These are phyloP conservation scores for Coniferiporia sulphurascens DNA, from an alignment of 1,284 basidiomycete species.

Conservation along the genomic window DNA sequence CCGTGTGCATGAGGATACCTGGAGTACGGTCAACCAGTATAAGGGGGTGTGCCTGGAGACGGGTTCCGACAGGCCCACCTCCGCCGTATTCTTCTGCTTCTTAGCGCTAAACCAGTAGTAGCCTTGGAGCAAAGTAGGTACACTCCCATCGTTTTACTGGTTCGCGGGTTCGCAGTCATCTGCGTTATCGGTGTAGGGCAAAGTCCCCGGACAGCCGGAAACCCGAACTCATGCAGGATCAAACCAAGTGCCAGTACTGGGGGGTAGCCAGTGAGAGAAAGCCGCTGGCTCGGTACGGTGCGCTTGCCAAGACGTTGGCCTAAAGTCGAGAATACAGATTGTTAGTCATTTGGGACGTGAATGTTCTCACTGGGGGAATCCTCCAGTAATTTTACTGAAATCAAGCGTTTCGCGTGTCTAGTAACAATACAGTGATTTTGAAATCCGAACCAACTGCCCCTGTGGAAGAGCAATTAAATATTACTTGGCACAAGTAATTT, in stretches of 20 bases:
- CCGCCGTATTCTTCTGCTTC: not conserved
- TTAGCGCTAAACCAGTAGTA: not conserved
- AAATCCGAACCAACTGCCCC: not conserved
- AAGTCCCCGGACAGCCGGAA: too few relatives aligned
- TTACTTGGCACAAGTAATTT: not conserved
- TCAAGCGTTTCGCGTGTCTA: not conserved
- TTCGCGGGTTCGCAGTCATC: too few relatives aligned
- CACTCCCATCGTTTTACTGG: not conserved
- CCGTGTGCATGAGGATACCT: too few relatives aligned
- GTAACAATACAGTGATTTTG: not conserved
- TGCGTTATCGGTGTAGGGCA: too few relatives aligned
- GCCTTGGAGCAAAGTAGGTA: not conserved
- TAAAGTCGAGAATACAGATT: not conserved
- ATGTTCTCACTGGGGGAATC: not conserved
- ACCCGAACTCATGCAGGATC: not conserved
- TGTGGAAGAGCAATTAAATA: not conserved
- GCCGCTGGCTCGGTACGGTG: not conserved
- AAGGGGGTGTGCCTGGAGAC: not conserved
- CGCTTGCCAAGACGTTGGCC: not conserved
- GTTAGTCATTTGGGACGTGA: not conserved
- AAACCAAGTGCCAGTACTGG: not conserved
- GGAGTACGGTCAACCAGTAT: not conserved
- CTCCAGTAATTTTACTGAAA: not conserved
- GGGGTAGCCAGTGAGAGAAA: not conserved
- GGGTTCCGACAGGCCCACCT: not conserved